Evolutionary conservation across 1,284 basidiomycete genomes (phyloP), one percentile per base, ranked within the genome.

Genomic region (Ustilago hordei): DNA sequence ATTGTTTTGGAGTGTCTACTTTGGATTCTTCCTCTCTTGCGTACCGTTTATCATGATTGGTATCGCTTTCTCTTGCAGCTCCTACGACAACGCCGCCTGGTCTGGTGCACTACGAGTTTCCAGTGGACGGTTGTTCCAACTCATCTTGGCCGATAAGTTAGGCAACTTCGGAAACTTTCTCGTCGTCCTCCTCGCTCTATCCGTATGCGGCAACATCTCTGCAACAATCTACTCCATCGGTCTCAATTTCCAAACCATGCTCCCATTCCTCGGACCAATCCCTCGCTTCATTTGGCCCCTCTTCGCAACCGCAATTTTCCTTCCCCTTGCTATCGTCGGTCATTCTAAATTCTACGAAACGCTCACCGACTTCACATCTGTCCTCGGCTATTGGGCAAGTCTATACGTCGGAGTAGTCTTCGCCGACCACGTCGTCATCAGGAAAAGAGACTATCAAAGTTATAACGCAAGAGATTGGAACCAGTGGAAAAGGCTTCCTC

Each of bases 281-380:
- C 95, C 95, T 0, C 89, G 95, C 82, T 96, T 95, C 85, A 88
- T 94, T 53, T 93, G 96, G 85, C 93, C 95, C 0, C 83, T 96
- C 19, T 84, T 95, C 48, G 91, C 92, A 1, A 92, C 91, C 0
- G 93, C 91, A 1, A 91, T 97, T 54, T 90, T 91, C 84, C 83
- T 91, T 34, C 87, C 91, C 41, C 89, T 91, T 0, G 90, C 90
- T 17, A 89, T 92, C 54, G 90, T 89, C 3, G 91, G 91, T 2
- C 89, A 90, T 48, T 88, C 90, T 65, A 89, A 90, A 80, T 91
- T 92, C 82, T 89, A 89, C 47, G 87, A 87, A 47, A 90, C 91
- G 54, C 87, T 92, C 6, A 85, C 82, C 23, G 86, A 91, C 66
- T 87, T 88, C 65, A 79, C 91, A 36, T 86, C 88, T 23, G 88